Evolutionary conservation across 2,329 filamentous ascomycete genomes (phyloP).

Genomic region (Talaromyces sp.): DNA sequence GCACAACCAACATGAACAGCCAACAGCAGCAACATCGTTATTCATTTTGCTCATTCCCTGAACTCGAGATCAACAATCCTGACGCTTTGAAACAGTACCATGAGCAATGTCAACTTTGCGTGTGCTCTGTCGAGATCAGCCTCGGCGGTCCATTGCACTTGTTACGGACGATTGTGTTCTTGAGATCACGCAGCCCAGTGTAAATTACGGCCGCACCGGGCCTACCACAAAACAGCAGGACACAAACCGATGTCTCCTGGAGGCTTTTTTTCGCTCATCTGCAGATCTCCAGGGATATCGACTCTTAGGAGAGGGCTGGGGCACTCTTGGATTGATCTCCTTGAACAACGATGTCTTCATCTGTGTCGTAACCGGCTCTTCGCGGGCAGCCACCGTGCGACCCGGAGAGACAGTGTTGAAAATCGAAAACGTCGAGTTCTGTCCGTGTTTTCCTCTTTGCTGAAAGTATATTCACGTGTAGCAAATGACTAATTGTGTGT

Average conservation of each 20-base stretch:
- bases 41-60: not conserved
- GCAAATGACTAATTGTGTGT: constrained; percentile 14
- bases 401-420: constrained; percentile 86
- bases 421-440: constrained; percentile 82
- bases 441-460: constrained; percentile 34
- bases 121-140: constrained; percentile 80
- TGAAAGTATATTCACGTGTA: not conserved
- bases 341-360: constrained; percentile 82
- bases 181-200: constrained; percentile 60
- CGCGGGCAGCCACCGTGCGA: constrained; percentile 73
- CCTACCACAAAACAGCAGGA: constrained; percentile 26
- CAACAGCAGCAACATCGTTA: not conserved
- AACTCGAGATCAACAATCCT: not conserved
- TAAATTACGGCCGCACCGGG: constrained; percentile 51
- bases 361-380: constrained; percentile 77
- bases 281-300: constrained; percentile 73
- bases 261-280: constrained; percentile 66
- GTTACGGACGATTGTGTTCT: constrained; percentile 57
- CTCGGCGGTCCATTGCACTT: constrained; percentile 82
- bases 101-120: constrained; percentile 58
- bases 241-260: constrained; percentile 73
- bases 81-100: not conserved
- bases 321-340: constrained; percentile 83
- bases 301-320: constrained; percentile 71
- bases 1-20: not conserved